phyloP scores from a whole-genome alignment of 176 grass and related monocot species.

The Eragrostis nindensis region DNA sequence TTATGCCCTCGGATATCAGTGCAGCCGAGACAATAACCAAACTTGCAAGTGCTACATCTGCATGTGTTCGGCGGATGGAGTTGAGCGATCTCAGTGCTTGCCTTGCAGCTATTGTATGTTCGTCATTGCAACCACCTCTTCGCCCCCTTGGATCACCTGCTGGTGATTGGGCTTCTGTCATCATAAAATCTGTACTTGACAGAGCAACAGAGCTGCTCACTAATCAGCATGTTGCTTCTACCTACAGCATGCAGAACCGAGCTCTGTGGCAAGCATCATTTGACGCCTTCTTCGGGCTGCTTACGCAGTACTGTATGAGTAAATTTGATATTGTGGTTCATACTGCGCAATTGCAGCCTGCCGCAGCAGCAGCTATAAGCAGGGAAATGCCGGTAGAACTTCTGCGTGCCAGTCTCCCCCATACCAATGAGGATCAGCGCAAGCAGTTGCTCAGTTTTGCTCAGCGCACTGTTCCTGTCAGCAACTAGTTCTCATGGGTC shows the following conservation, averaged over 20 bases:
- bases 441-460: slow-evolving; percentile 65
- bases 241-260: slow-evolving; percentile 49
- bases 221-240: slow-evolving; percentile 46
- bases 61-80: slow-evolving; percentile 60
- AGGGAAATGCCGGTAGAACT: slow-evolving; percentile 81
- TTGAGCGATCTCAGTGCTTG: slow-evolving; percentile 77
- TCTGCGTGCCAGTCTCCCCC: slow-evolving; percentile 78
- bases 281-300: slow-evolving; percentile 63
- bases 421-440: slow-evolving; percentile 79
- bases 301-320: slow-evolving; percentile 70
- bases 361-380: slow-evolving; percentile 52
- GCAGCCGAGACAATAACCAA: slow-evolving; percentile 49
- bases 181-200: slow-evolving; percentile 75
- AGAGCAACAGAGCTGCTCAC: slow-evolving; percentile 67
- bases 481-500: slow-evolving; percentile 41
- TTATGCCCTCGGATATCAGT: slow-evolving; percentile 48
- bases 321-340: slow-evolving; percentile 72
- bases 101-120: slow-evolving; percentile 84
- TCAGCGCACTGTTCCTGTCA: slow-evolving; percentile 61
- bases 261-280: slow-evolving; percentile 87
- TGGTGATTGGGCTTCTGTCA: slow-evolving; percentile 71
- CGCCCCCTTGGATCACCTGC: slow-evolving; percentile 59
- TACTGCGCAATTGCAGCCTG: slow-evolving; percentile 38
- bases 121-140: slow-evolving; percentile 74
- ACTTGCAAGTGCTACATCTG: slow-evolving; percentile 55